Base-by-base conservation (phyloP, 129 eudicot species). In the Lactuca saligna region DNA sequence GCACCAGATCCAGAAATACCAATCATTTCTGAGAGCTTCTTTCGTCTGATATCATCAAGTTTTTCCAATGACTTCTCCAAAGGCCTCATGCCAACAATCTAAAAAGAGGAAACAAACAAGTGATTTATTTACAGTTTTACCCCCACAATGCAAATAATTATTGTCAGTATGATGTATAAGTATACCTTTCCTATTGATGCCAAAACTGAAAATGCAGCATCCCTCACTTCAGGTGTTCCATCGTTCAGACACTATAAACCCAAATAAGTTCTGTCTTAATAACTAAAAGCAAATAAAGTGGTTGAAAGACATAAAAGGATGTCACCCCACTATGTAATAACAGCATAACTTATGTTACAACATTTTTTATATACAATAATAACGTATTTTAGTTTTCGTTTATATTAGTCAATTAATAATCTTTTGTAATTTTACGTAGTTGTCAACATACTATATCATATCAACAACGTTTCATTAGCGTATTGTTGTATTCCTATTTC, bases 141-240 rank as follows among this genome's bases (percentile, higher is more conserved):
- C 44, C 6, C 9, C 5, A 46, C 17, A 72, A 65, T 8, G n/a
- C n/a, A n/a, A n/a, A n/a, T n/a, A n/a, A n/a, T n/a, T n/a, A n/a
- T 7, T 50, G 9, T 13, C 16, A 25, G 61, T 54, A 34, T 25
- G 29, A 25, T 25, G 29, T 25, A 25, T 25, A 25, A 25, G 0
- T 20, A 20, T 77, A 90, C 99, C 94, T 90, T 94, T 2, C 96
- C 99, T 54, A 94, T 69, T 73, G 97, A 96, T 51, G 99, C 92
- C 86, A 94, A 80, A 53, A 80, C 97, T 44, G 99, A 81, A 80
- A 94, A 94, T 63, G 99, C 99, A 56, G 99, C 97, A 83, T 94
- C 99, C 68, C 99, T 90, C 15, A 94, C 99, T n/a, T 94, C 99
- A 83, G 99, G 99, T 39, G 99, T 94, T 72, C 99, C 99, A 70